Evolutionary conservation across 345 rosid genomes (phyloP), one percentile per base, ranked within the genome.

Genomic region (Eucalyptus sideroxylon): DNA sequence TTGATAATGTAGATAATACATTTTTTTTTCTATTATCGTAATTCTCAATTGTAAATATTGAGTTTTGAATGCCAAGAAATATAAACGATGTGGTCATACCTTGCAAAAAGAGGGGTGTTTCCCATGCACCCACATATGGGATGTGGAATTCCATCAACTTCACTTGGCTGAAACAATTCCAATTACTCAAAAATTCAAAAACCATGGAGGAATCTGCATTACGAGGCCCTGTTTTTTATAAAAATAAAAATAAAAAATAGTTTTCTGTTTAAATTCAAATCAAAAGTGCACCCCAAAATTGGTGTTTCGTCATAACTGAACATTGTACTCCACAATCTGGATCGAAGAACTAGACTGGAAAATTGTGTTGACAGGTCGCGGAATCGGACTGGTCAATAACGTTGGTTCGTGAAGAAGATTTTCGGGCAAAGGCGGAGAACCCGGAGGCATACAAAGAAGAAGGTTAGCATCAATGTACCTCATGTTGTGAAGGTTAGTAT

Each of bases 51-150:
- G 23, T 17, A 51, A 51, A 7, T 16, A 51, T 51, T 51, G 55
- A 16, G 51, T 50, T 50, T 16, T 16, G 1, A 50, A 50, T 50
- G 0, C 55, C 2, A 50, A 50, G 8, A 50, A 50, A 6, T 16
- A 50, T 50, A 50, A 50, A 50, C 0, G 8, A 6, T 5, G 5
- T 5, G 17, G 0, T 50, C 7, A 50, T 15, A 2, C 53, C 53
- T 5, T 50, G 53, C 17, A 50, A 50, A 50, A 50, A 50, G 53
- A 49, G 11, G 16, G 51, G 6, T 1, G 51, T 50, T 50, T 50
- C 53, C 17, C 17, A 50, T 50, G 53, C 3, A 50, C 53, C 53
- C 53, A 50, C 17, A 0, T 50, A 0, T 50, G 7, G 53, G 53
- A 50, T 50, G 53, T 50, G 53, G 19, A 50, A 50, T 50, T 50